Evolutionary conservation across 257 asterid genomes (phyloP), one percentile per base, ranked within the genome.

Genomic region (Solanum megistacrolobum): DNA sequence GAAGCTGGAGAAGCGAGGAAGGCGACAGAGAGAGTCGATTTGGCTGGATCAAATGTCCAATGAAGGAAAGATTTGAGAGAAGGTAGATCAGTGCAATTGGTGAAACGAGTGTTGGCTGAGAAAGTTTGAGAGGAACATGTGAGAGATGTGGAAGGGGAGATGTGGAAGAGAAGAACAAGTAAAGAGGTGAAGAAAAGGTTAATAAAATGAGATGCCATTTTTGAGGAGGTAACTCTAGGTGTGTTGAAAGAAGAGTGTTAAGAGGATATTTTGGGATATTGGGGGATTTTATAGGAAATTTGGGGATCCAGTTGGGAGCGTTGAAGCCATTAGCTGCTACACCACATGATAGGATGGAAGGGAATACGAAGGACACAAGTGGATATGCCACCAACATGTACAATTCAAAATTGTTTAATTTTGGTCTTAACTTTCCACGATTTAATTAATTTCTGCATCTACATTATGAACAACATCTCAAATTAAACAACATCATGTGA

Each of bases 21-120:
- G 74, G 96, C 95, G 46, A 96, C 21, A 46, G 95, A 89, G 52
- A 96, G 92, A 2, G 95, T 89, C 65, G 93, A 88, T 12, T 73
- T 86, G 38, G 84, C 25, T 34, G 93, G 71, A 89, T 92, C 82
- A 89, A 92, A 93, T 74, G 89, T 85, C 95, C 96, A 96, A 89
- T 94, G 98, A 88, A 97, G 98, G 88, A 71, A 92, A 82, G 99
- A 87, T 83, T 86, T 89, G 88, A 97, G 95, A n/a, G 89, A 16
- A 8, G 94, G 97, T 78, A 97, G 96, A 68, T 93, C 96, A 86
- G 90, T 88, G 65, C 96, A 94, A 90, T 92, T 90, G 16, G 93
- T 7, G 91, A 90, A 94, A 4, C 34, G 65, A 1, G 86, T 55
- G 81, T 65, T 52, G 88, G 88, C 32, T 16, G 95, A 55, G 83